Conservation (phyloP, 1,284 basidiomycete species). For the Cutaneotrichosporon arboriforme region DNA sequence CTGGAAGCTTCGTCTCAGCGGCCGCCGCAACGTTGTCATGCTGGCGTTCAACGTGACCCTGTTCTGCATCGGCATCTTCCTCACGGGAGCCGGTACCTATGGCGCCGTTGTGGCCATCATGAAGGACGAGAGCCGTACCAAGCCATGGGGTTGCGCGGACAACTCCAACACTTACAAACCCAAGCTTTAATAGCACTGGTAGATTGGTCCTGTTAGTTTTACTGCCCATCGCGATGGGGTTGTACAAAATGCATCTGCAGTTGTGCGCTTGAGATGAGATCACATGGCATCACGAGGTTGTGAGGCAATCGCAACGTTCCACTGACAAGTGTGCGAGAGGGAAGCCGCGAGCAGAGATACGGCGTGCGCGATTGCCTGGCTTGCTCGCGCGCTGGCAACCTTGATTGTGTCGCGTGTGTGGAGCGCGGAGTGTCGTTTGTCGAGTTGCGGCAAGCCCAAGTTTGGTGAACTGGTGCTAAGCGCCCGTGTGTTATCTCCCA, state of each 20-base stretch:
- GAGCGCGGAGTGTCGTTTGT: no score
- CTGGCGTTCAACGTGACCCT: slow-evolving; percentile 12
- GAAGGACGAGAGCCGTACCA: slow-evolving; percentile 17
- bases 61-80: slow-evolving; percentile 24
- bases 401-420: no score
- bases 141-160: slow-evolving; percentile 36
- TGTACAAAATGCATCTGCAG: slow-evolving; percentile 1
- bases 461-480: no score
- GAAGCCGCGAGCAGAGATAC: no score
- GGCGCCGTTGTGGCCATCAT: slow-evolving; percentile 31
- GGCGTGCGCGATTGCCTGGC: no score
- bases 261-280: not conserved
- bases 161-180: slow-evolving; percentile 25
- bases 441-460: no score
- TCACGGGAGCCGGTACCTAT: slow-evolving; percentile 32
- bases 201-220: not conserved
- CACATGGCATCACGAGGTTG: no score
- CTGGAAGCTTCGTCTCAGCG: slow-evolving; percentile 9
- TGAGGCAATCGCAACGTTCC: no score
- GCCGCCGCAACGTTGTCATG: not conserved
- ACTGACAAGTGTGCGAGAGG: no score
- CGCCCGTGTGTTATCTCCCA: no score
- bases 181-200: not conserved
- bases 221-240: not conserved
- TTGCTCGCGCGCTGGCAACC: no score